Base-by-base conservation (phyloP, 1,139 yeast genomes). In the Magnusiomyces starmeri region DNA sequence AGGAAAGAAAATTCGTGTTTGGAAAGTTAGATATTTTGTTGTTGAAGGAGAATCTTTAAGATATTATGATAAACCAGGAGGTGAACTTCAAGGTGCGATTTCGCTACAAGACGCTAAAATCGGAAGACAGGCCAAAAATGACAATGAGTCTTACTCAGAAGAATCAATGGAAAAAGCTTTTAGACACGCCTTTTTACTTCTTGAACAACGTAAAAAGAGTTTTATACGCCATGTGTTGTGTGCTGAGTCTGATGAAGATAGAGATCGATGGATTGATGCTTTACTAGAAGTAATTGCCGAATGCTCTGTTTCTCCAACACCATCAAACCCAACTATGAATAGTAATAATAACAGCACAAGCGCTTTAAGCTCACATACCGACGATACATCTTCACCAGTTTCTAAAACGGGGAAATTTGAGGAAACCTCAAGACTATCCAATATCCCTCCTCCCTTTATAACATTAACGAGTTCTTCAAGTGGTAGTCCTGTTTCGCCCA, bases 11-110 rank as follows among this genome's bases (percentile, higher is more conserved):
- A 77, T 72, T 72, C 84, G 69, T 52, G 76, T 76, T 42, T 88
- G 96, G 96, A 83, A 81, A 61, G 74, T 82, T 4, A 70, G 88
- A 49, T 85, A 85, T 75, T 85, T 87, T 65, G 81, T 80, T 44
- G 76, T 85, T 16, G 86, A 83, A 56, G 86, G 86, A 0, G 79
- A 83, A 0, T 67, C 65, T 39, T 69, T 88, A 53, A 82, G 82
- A 53, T 73, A 84, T 35, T 78, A 75, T 57, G 94, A 85, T 41
- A 63, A 66, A 3, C 82, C 83, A 1, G 82, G 81, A 6, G 87
- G 85, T 1, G 68, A 74, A 3, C 59, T 78, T 12, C 62, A 75
- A n/a, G 92, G 86, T 53, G 72, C 75, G 12, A 78, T 86, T 14
- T 72, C 73, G 51, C 67, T 87, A n/a, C 68, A 70, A 21, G 79